Evolutionary conservation across 805 yeast genomes (phyloP).

Genomic region (Candida vartiovaarae): DNA sequence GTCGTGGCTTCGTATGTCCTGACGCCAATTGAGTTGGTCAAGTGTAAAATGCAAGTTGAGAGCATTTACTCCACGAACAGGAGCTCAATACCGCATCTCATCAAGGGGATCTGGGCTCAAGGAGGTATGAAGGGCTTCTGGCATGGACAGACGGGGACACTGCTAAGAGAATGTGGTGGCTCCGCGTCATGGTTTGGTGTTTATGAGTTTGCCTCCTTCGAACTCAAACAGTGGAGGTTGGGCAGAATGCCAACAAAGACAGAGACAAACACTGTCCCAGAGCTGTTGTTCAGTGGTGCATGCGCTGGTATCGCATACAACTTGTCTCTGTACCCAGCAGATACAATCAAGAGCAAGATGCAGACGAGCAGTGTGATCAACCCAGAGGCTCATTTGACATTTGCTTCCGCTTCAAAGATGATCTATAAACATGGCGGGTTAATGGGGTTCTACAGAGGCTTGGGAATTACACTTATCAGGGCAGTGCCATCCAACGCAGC

Average conservation of each 20-base stretch:
- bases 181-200: constrained; percentile 94
- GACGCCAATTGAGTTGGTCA: constrained; percentile 89
- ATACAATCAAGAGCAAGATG: constrained; percentile 80
- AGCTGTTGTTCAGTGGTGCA: constrained; percentile 73
- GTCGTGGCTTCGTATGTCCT: constrained; percentile 72
- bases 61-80: constrained; percentile 24
- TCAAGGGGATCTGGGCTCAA: constrained; percentile 34
- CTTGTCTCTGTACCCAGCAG: constrained; percentile 78
- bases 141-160: constrained; percentile 81
- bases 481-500: constrained; percentile 89
- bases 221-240: constrained; percentile 30
- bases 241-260: constrained; percentile 12
- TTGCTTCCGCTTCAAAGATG: constrained; percentile 31
- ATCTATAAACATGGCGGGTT: constrained; percentile 53
- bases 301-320: constrained; percentile 81
- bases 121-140: constrained; percentile 72
- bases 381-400: constrained; percentile 22
- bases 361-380: constrained; percentile 50
- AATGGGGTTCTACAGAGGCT: constrained; percentile 71
- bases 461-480: constrained; percentile 73
- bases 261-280: constrained; percentile 35
- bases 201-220: constrained; percentile 49
- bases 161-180: constrained; percentile 79
- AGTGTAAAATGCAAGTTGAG: constrained; percentile 80
- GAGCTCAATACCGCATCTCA: constrained; percentile 31